phyloP scores from a whole-genome alignment of 257 asterid genomes.

The Solanum commersonii region DNA sequence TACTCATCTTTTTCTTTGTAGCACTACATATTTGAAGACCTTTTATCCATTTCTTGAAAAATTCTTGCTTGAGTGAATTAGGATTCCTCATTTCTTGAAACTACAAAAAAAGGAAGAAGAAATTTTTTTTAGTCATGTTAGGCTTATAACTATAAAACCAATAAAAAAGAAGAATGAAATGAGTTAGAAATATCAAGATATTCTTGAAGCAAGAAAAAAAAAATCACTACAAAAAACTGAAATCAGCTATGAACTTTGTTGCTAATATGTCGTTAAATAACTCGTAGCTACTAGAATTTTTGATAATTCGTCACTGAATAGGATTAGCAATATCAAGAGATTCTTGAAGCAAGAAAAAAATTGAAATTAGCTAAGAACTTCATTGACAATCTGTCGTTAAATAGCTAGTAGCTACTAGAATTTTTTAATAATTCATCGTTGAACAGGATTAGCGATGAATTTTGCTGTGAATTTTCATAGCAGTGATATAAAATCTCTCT shows the following conservation, averaged over 20 bases:
- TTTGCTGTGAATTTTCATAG: not conserved
- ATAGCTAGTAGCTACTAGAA: not conserved
- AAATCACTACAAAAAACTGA: not conserved
- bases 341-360: not conserved
- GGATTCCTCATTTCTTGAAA: constrained; percentile 24
- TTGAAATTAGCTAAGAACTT: not conserved
- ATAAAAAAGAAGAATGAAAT: not conserved
- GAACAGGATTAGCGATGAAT: not conserved
- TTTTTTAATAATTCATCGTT: not conserved
- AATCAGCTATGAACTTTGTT: not conserved
- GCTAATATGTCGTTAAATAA: not conserved
- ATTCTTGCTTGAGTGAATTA: constrained; percentile 43
- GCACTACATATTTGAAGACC: constrained; percentile 40
- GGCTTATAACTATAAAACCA: not conserved
- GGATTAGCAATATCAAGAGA: not conserved
- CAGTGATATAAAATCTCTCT: not conserved
- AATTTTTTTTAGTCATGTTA: not conserved
- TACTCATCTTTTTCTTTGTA: constrained; percentile 37
- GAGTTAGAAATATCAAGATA: not conserved
- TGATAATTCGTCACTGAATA: not conserved
- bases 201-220: not conserved
- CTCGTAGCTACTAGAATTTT: not conserved
- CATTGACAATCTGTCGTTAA: not conserved
- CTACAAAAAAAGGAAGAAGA: not conserved
- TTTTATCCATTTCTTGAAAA: constrained; percentile 66